Evolutionary conservation across 2,329 filamentous ascomycete species (phyloP).

Genomic region (Penicillium sp.): DNA sequence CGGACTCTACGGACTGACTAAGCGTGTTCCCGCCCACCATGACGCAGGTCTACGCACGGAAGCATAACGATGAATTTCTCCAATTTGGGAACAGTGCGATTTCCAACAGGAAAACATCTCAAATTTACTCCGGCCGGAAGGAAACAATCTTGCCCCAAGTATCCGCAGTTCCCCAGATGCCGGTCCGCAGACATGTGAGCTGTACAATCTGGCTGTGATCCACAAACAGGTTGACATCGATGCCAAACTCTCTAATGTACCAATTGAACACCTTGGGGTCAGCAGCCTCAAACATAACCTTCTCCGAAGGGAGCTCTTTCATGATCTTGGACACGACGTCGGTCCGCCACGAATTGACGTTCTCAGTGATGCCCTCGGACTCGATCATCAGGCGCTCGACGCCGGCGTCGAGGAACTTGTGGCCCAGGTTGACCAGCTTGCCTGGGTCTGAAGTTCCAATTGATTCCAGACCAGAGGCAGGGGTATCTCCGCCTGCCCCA

Average conservation of each 20-base stretch:
- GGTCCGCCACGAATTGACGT: constrained; percentile 54
- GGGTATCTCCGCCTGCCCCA: constrained; percentile 56
- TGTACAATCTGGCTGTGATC: constrained; percentile 60
- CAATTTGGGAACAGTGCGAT: neutral
- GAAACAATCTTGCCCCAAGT: constrained; percentile 55
- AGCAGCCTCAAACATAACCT: constrained; percentile 59
- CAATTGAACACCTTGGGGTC: constrained; percentile 57
- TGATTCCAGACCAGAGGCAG: constrained; percentile 46
- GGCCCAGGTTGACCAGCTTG: constrained; percentile 51
- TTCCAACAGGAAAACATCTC: neutral
- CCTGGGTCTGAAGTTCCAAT: constrained; percentile 51
- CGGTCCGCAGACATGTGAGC: constrained; percentile 50
- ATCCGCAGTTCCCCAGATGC: constrained; percentile 57
- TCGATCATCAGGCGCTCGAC: constrained; percentile 60
- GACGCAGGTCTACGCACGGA: neutral
- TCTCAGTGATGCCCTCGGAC: constrained; percentile 60
- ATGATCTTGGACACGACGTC: constrained; percentile 56
- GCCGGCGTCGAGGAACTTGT: constrained; percentile 51
- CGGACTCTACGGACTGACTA: constrained; percentile 16
- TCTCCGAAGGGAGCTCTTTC: constrained; percentile 51
- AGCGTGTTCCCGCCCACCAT: constrained; percentile 1
- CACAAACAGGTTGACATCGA: constrained; percentile 58
- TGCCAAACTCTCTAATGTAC: constrained; percentile 57
- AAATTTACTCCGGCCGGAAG: constrained; percentile 24
- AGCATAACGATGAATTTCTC: neutral